A percentile compares a stretch with the other conserved stretches of the same genome.
Conservation (phyloP, 2,329 filamentous ascomycete genomes). For the Colletotrichum sp. region DNA sequence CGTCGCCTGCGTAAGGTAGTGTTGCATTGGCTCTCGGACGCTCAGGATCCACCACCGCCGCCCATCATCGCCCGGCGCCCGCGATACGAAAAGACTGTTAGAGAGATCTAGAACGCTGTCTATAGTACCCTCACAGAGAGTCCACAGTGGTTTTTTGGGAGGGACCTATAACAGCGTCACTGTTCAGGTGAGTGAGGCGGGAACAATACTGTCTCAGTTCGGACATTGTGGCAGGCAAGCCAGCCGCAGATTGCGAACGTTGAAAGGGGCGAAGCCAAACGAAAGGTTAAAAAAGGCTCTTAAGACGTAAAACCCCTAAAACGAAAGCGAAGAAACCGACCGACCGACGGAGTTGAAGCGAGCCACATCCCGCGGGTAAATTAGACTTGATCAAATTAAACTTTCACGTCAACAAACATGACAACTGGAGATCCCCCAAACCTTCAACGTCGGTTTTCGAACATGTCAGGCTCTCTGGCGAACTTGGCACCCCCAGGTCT, state of each 20-base stretch:
- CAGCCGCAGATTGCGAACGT: background rate
- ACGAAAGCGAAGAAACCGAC: background rate
- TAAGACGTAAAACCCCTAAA: background rate
- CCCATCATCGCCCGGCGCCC: background rate
- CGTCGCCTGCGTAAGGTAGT: background rate
- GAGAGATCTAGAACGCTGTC: background rate
- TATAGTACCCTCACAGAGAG: background rate
- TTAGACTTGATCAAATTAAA: background rate
- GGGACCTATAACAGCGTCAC: background rate
- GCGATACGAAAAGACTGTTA: background rate
- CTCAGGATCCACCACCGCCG: background rate
- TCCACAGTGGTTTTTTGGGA: background rate
- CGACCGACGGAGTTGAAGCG: background rate
- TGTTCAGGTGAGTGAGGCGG: background rate
- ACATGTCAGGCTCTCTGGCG: background rate
- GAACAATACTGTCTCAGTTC: background rate
- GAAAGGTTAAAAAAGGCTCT: background rate
- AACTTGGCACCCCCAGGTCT: background rate
- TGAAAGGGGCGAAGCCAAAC: background rate
- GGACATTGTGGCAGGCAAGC: background rate
- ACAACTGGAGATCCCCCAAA: background rate
- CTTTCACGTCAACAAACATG: background rate
- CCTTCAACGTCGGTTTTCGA: background rate
- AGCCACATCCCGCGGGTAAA: background rate
- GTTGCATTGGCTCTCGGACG: background rate